A percentile compares a stretch with the other conserved stretches of the same genome.
These are phyloP conservation scores for Trypanosoma conorhini DNA, from an alignment of 208 protist genomes.

Conservation along the genomic window DNA sequence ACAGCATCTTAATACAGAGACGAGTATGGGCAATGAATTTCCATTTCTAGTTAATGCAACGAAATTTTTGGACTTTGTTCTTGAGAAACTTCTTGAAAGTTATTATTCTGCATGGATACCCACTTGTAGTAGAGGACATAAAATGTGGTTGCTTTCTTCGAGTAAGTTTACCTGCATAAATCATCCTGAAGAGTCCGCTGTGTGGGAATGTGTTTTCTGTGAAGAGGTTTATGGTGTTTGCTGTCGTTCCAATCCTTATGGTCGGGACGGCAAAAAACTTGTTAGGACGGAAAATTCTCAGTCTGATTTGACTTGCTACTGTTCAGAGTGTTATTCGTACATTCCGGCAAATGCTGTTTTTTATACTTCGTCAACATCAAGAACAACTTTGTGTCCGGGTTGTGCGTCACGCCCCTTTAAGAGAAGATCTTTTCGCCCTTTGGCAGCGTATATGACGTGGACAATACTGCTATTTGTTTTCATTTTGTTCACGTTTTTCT, in stretches of 20 bases:
- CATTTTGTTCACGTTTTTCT: constrained; percentile 8
- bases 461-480: constrained; percentile 23
- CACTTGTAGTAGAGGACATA: constrained; percentile 63
- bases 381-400: constrained; percentile 48
- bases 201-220: constrained; percentile 84
- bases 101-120: constrained; percentile 68
- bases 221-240: constrained; percentile 74
- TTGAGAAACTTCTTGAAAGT: constrained; percentile 38
- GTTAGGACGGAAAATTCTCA: constrained; percentile 12
- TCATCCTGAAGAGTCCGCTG: constrained; percentile 48
- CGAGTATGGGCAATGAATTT: constrained; percentile 61
- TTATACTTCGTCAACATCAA: constrained; percentile 15
- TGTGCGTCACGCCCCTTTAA: constrained; percentile 78
- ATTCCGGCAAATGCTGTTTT: constrained; percentile 30
- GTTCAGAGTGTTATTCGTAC: constrained; percentile 42
- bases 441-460: constrained; percentile 69
- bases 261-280: constrained; percentile 28
- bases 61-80: constrained; percentile 43
- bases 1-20: constrained; percentile 27
- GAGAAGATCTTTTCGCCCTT: constrained; percentile 46
- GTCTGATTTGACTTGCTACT: constrained; percentile 38
- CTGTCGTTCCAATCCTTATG: constrained; percentile 54
- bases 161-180: constrained; percentile 52
- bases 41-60: constrained; percentile 53
- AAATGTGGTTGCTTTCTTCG: constrained; percentile 61